Evolutionary conservation across 2,329 filamentous ascomycete species (phyloP), one percentile per base, ranked within the genome.

Genomic region (Teratosphaeria pseudoeucalypti): DNA sequence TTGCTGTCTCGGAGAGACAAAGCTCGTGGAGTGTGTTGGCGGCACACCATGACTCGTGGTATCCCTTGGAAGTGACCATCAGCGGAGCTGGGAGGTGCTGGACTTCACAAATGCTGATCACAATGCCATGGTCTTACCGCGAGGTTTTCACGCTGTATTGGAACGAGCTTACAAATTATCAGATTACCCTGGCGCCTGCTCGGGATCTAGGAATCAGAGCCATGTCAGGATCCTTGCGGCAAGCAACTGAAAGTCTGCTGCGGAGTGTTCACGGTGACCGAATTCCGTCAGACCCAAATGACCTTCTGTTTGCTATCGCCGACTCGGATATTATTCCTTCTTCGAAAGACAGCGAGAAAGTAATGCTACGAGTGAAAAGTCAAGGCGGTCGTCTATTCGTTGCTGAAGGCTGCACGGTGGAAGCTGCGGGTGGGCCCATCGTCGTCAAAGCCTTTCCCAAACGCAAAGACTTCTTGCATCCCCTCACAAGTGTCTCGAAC

Each of bases 381-480:
- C 43, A 10, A 19, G n/a, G n/a, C 10, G 43, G 10, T 11, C 43
- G 43, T 5, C 19, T 49, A 11, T 49, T 49, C 43, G n/a, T 49
- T 49, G 43, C 43, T 23, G n/a, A 49, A 3, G 4, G 43, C 55
- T 57, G n/a, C 19, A 57, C 37, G 6, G 0, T 34, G n/a, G 55
- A 57, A 19, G 32, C 49, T 47, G 53, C 19, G n/a, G 23, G 37
- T 55, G 26, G 9, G 4, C 16, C 43, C 16, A n/a, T 62, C 27
- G 14, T 61, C 12, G 58, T 66, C 32, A 63, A 14, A 16, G 57
- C 34, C 52, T 82, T 82, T 70, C 79, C 83, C 0, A 81, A 78
- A 58, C 78, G 83, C 52, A 74, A 76, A 2, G 85, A 88, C 65
- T 84, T 86, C 55, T 76, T 89, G 5, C 83, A 85, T 62, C 70